phyloP scores from a whole-genome alignment of 768 basidiomycete genomes.

The Lentinus tigrinus region DNA sequence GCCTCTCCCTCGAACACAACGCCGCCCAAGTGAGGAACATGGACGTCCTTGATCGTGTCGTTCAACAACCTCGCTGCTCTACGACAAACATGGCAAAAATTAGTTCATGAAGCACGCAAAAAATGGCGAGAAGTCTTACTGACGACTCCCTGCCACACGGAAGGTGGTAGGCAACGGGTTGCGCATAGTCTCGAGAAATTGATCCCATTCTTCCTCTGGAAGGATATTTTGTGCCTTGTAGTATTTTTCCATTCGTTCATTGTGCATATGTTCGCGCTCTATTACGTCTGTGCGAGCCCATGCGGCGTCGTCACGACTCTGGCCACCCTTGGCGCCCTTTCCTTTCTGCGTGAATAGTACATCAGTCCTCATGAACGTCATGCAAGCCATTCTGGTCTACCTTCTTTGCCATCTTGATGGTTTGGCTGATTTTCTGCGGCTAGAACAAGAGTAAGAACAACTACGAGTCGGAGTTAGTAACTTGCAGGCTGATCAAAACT shows the following conservation, averaged over 20 bases:
- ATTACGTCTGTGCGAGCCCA: conserved; percentile 46
- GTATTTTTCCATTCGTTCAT: conserved; percentile 64
- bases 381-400: not conserved
- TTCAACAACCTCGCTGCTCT: conserved; percentile 77
- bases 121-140: conserved; percentile 42
- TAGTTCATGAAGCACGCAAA: conserved; percentile 1
- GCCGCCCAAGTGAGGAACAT: conserved; percentile 74
- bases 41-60: conserved; percentile 68
- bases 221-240: conserved; percentile 78
- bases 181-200: conserved; percentile 62
- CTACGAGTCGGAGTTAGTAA: not conserved
- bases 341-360: not conserved
- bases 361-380: not conserved
- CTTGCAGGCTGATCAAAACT: not conserved
- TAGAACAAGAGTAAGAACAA: not conserved
- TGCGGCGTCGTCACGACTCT: conserved; percentile 6
- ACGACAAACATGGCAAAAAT: conserved; percentile 2
- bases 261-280: conserved; percentile 65
- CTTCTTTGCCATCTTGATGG: conserved; percentile 1
- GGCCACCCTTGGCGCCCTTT: not conserved
- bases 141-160: conserved; percentile 83
- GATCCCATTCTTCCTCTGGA: conserved; percentile 75
- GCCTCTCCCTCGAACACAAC: conserved; percentile 74
- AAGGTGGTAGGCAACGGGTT: conserved; percentile 90
- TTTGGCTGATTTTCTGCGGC: not conserved